A percentile compares a stretch with the other conserved stretches of the same genome.
These are phyloP conservation scores for Colletotrichum aenigma DNA, from an alignment of 2,329 filamentous ascomycete species.

Conservation along the genomic window DNA sequence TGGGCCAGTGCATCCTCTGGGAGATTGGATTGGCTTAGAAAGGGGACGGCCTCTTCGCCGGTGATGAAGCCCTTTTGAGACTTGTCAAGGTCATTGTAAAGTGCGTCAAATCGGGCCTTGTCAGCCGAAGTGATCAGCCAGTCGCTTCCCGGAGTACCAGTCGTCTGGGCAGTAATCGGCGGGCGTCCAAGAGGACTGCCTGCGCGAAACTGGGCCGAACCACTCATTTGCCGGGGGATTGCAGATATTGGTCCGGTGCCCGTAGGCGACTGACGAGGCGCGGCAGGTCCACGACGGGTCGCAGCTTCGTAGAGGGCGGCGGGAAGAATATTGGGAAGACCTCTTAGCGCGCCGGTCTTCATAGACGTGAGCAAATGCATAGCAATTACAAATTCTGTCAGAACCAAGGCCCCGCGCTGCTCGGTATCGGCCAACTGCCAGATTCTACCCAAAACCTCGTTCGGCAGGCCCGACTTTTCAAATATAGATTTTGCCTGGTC, in stretches of 20 bases:
- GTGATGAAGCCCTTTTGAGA: conserved; percentile 82
- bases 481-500: conserved; percentile 94
- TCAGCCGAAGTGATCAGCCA: conserved; percentile 87
- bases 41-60: conserved; percentile 91
- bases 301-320: conserved; percentile 90
- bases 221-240: conserved; percentile 84
- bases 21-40: conserved; percentile 90
- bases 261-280: conserved; percentile 55
- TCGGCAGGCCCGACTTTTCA: conserved; percentile 87
- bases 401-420: conserved; percentile 83
- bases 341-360: conserved; percentile 81
- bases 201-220: conserved; percentile 67
- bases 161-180: conserved; percentile 47
- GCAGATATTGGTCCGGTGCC: conserved; percentile 62
- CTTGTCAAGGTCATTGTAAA: conserved; percentile 86
- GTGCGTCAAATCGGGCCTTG: conserved; percentile 85
- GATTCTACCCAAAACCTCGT: conserved; percentile 90
- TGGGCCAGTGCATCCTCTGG: conserved; percentile 88
- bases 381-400: conserved; percentile 94
- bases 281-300: conserved; percentile 60
- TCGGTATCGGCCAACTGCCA: conserved; percentile 96
- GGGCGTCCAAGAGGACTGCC: conserved; percentile 61
- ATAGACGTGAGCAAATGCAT: conserved; percentile 96
- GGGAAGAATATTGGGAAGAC: conserved; percentile 80
- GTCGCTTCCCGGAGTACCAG: conserved; percentile 49